A percentile compares a stretch with the other conserved stretches of the same genome.
Evolutionary conservation across 768 basidiomycete species (phyloP).

Genomic region (Rhodotorula kratochvilovae): DNA sequence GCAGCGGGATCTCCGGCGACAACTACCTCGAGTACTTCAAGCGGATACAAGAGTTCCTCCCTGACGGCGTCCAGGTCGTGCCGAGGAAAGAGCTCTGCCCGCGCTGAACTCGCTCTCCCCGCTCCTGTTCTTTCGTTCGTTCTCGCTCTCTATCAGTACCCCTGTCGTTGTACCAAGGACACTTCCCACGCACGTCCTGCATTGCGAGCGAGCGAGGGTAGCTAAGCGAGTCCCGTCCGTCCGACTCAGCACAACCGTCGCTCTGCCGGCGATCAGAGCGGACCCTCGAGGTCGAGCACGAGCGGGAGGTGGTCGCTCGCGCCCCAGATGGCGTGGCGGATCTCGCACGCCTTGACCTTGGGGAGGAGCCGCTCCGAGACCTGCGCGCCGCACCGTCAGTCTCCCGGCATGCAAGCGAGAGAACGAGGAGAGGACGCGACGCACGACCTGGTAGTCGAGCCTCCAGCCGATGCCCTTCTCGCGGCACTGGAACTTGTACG

Average conservation of each 20-base stretch:
- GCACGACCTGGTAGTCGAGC: constrained; percentile 61
- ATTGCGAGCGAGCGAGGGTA: no score
- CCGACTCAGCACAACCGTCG: no score
- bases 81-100: background rate
- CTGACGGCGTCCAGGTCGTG: background rate
- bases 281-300: constrained; percentile 65
- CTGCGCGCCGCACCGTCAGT: constrained; percentile 49
- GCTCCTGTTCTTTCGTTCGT: background rate
- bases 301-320: constrained; percentile 82
- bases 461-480: constrained; percentile 73
- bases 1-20: background rate
- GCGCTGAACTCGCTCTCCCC: background rate
- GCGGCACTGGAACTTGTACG: constrained; percentile 72
- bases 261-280: constrained; percentile 46
- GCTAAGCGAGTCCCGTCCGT: no score
- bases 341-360: constrained; percentile 74
- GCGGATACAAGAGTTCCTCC: background rate
- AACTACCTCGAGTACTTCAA: background rate
- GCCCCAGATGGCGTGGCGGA: constrained; percentile 69
- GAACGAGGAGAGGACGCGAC: background rate
- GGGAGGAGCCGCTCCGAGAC: constrained; percentile 64
- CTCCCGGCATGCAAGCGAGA: background rate
- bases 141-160: background rate
- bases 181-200: no score
- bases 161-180: background rate